These are phyloP conservation scores for Bipolaris cookei DNA, from an alignment of 2,329 filamentous ascomycete genomes.

Conservation along the genomic window DNA sequence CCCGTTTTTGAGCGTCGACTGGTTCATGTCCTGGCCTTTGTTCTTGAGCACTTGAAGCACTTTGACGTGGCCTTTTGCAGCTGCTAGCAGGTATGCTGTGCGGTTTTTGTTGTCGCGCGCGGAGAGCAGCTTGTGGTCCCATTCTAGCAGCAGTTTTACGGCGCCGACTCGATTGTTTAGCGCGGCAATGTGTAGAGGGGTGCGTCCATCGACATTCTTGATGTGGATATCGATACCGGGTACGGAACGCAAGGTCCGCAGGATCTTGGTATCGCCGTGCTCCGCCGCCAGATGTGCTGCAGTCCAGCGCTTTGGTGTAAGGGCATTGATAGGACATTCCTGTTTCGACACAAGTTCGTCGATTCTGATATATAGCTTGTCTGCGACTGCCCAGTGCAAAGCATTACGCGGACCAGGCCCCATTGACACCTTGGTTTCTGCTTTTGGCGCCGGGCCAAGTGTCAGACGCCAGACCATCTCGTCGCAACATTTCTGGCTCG, in stretches of 20 bases:
- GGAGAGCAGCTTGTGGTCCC: conserved; percentile 8
- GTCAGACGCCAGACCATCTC: conserved; percentile 16
- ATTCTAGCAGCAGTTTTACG: conserved; percentile 18
- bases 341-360: conserved; percentile 18
- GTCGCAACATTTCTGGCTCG: conserved; percentile 10
- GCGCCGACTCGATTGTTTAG: conserved; percentile 13
- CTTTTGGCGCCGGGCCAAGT: not conserved
- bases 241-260: conserved; percentile 21
- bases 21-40: conserved; percentile 23
- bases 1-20: conserved; percentile 15
- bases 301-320: conserved; percentile 24
- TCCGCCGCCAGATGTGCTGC: conserved; percentile 25
- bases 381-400: conserved; percentile 28
- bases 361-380: conserved; percentile 14
- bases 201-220: conserved; percentile 23
- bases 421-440: conserved; percentile 7
- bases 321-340: conserved; percentile 29
- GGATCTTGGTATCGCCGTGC: conserved; percentile 20
- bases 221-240: conserved; percentile 21
- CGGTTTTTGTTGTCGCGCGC: conserved; percentile 16
- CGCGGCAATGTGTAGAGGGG: conserved; percentile 24
- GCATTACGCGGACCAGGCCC: conserved; percentile 26
- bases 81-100: conserved; percentile 22
- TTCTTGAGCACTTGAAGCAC: conserved; percentile 19
- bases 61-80: conserved; percentile 17